These are phyloP conservation scores for Quercus alba DNA, from an alignment of 306 rosid species.

Conservation along the genomic window DNA sequence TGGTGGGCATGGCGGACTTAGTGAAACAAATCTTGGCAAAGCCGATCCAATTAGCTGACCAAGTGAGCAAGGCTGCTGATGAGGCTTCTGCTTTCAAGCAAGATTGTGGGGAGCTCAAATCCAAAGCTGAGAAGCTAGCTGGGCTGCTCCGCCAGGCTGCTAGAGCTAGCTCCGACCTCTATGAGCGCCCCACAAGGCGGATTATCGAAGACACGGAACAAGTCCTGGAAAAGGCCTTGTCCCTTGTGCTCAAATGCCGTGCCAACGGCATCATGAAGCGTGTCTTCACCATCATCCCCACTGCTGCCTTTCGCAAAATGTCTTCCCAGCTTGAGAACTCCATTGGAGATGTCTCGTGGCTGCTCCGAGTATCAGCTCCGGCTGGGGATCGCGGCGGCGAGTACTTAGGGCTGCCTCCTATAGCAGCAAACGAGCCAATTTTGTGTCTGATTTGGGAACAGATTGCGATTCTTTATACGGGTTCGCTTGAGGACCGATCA, in stretches of 20 bases:
- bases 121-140: slow-evolving; percentile 77
- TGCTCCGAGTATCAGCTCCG: slow-evolving; percentile 82
- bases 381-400: slow-evolving; percentile 55
- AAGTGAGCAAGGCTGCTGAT: slow-evolving; percentile 64
- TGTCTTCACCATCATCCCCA: slow-evolving; percentile 67
- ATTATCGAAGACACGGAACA: slow-evolving; percentile 80
- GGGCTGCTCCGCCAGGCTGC: slow-evolving; percentile 86
- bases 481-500: slow-evolving; percentile 58
- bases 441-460: slow-evolving; percentile 83
- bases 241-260: slow-evolving; percentile 58
- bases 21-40: slow-evolving; percentile 65
- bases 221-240: slow-evolving; percentile 60
- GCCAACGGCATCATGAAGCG: slow-evolving; percentile 74
- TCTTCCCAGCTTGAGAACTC: slow-evolving; percentile 68
- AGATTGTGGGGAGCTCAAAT: slow-evolving; percentile 63
- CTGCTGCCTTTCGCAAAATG: slow-evolving; percentile 73
- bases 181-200: slow-evolving; percentile 80
- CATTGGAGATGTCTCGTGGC: slow-evolving; percentile 84
- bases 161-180: slow-evolving; percentile 79
- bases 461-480: slow-evolving; percentile 63
- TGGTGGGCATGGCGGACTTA: slow-evolving; percentile 64
- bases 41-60: slow-evolving; percentile 86
- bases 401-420: slow-evolving; percentile 75
- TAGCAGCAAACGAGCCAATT: slow-evolving; percentile 84
- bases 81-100: slow-evolving; percentile 65